These are phyloP conservation scores for Venturia nashicola DNA, from an alignment of 2,329 filamentous ascomycete genomes.

Conservation along the genomic window DNA sequence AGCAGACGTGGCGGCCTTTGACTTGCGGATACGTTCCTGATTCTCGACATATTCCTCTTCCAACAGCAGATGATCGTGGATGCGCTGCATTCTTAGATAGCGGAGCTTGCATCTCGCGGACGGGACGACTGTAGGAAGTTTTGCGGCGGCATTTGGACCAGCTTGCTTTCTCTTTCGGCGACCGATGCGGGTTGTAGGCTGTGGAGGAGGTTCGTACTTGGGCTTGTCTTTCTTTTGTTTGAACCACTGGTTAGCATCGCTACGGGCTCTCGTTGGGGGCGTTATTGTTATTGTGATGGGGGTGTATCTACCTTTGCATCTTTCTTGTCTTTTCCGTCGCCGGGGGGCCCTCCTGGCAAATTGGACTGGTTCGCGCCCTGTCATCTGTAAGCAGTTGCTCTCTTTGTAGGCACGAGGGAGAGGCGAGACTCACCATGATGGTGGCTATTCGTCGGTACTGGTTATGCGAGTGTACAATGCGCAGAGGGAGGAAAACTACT, in stretches of 20 bases:
- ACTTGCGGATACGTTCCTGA: conserved; percentile 88
- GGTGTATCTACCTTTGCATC: conserved; percentile 34
- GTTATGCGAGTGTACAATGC: neutral
- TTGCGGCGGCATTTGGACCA: conserved; percentile 86
- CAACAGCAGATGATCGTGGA: conserved; percentile 91
- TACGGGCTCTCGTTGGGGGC: neutral
- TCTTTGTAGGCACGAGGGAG: neutral
- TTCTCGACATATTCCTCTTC: conserved; percentile 99
- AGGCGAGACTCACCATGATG: conserved; percentile 1
- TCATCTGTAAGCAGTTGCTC: conserved; percentile 10
- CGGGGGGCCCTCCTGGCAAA: conserved; percentile 56
- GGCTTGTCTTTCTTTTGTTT: conserved; percentile 85
- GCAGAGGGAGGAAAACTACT: neutral
- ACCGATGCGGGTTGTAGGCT: conserved; percentile 90
- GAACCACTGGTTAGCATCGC: neutral
- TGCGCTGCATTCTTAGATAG: conserved; percentile 93
- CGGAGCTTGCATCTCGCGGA: conserved; percentile 96
- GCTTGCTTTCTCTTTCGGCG: conserved; percentile 97
- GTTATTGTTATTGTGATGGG: neutral
- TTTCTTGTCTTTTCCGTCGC: conserved; percentile 87
- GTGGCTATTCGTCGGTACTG: neutral
- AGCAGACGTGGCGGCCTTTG: conserved; percentile 66
- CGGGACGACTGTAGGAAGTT: conserved; percentile 86
- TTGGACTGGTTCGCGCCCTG: conserved; percentile 81
- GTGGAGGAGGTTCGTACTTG: conserved; percentile 97